Base-by-base conservation (phyloP, 352 stramenopile genomes). In the Phytopythium aichiense region DNA sequence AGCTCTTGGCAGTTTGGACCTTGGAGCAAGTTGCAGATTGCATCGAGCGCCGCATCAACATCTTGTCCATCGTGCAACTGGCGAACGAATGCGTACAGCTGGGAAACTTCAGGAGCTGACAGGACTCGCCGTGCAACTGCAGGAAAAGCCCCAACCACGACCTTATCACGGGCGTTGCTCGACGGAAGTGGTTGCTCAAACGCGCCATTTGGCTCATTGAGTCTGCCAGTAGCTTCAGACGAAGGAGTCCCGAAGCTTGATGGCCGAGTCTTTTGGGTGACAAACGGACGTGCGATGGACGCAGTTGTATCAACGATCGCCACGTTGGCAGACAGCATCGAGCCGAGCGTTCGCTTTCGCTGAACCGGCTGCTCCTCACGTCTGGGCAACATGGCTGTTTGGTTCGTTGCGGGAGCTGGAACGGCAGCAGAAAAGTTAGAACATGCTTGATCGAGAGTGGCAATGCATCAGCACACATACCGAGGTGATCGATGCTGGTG, bases 261-360 rank as follows among this genome's bases (percentile, higher is more conserved):
- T 60, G 22, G 58, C 6, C 58, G 54, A 38, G 48, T 60, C 73
- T 43, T 76, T 22, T 79, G 77, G 15, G 71, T 58, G 9, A 78
- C 70, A 60, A 89, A 91, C 4, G 81, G 77, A 42, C 83, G 77
- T 3, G 69, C 69, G 64, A 92, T 94, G 11, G 82, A 91, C 30
- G 84, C 82, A 0, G 81, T 91, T 11, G 69, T 67, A 9, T 84
- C 64, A 4, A 91, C 76, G 72, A 93, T 93, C 16, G 77, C 60
- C 5, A 77, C 73, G 22, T 76, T 81, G 6, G 74, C 69, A 16
- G 81, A 87, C 49, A 88, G 74, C n/a, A 93, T 53, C 1, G 76
- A 79, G 0, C 75, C 72, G 7, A 91, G 65, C 5, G 76, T 77
- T 11, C 74, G 71, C 55, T 88, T 91, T 37, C 68, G 64, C 46